These are phyloP conservation scores for Eragrostis nindensis DNA, from an alignment of 176 grass and related monocot genomes.

Conservation along the genomic window DNA sequence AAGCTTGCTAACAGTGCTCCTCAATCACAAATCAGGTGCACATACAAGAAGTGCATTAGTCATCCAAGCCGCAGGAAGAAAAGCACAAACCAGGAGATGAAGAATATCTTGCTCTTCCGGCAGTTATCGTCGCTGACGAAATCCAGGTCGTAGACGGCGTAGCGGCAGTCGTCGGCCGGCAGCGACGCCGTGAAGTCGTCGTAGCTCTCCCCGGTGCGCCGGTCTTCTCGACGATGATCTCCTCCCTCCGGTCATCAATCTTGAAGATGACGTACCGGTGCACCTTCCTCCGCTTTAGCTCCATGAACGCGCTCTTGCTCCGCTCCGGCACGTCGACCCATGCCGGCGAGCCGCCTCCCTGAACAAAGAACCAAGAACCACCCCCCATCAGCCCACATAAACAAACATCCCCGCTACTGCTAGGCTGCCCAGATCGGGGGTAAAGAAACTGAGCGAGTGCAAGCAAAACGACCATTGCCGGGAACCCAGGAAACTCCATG, in stretches of 20 bases:
- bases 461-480: constrained; percentile 37
- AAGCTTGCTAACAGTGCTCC: neutral
- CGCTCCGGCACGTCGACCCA: constrained; percentile 61
- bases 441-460: neutral
- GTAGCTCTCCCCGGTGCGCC: constrained; percentile 63
- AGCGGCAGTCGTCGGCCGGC: constrained; percentile 68
- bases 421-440: neutral
- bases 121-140: constrained; percentile 80
- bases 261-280: constrained; percentile 78
- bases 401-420: neutral
- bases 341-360: constrained; percentile 53
- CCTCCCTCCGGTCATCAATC: constrained; percentile 68
- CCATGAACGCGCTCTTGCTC: constrained; percentile 66
- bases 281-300: constrained; percentile 70
- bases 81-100: constrained; percentile 62
- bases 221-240: constrained; percentile 72
- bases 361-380: constrained; percentile 5
- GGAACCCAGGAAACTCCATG: constrained; percentile 58
- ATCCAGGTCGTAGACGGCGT: constrained; percentile 77
- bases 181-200: constrained; percentile 68
- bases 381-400: constrained; percentile 22
- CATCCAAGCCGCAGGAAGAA: neutral
- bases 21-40: neutral
- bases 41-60: neutral
- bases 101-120: constrained; percentile 80